Percentiles rank a stretch among this genome's conserved stretches.
phyloP scores from a whole-genome alignment of 208 protist species.

The Leishmania turanica region DNA sequence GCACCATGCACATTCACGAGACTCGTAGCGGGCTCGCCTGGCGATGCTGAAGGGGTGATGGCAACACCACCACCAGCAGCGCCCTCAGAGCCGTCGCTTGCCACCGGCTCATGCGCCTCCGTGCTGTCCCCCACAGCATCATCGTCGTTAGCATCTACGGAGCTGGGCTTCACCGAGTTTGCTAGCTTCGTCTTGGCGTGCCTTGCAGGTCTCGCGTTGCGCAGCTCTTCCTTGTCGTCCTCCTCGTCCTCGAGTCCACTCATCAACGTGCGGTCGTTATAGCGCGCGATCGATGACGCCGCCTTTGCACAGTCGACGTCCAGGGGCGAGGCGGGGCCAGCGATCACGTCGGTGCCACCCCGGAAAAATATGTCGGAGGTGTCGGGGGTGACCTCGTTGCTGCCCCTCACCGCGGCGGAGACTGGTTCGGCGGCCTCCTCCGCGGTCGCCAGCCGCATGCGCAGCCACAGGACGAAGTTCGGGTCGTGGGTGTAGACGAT shows the following conservation, averaged over 20 bases:
- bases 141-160: neutral
- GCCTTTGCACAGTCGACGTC: neutral
- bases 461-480: conserved; percentile 51
- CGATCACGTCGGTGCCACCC: neutral
- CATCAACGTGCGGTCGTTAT: neutral
- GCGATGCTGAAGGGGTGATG: neutral
- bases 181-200: neutral
- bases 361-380: neutral
- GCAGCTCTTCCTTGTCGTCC: neutral
- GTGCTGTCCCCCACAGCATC: neutral
- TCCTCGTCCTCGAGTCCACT: neutral
- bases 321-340: neutral
- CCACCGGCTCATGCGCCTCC: neutral
- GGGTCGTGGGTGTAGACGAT: conserved; percentile 77
- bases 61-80: neutral
- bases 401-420: neutral
- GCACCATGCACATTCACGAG: neutral
- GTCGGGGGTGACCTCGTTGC: neutral
- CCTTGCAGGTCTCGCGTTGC: neutral
- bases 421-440: neutral
- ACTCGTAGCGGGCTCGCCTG: neutral
- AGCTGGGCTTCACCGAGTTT: neutral
- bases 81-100: neutral
- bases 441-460: conserved; percentile 14
- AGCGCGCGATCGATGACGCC: neutral